phyloP scores from a whole-genome alignment of 1,284 basidiomycete species.

The Malassezia vespertilionis region DNA sequence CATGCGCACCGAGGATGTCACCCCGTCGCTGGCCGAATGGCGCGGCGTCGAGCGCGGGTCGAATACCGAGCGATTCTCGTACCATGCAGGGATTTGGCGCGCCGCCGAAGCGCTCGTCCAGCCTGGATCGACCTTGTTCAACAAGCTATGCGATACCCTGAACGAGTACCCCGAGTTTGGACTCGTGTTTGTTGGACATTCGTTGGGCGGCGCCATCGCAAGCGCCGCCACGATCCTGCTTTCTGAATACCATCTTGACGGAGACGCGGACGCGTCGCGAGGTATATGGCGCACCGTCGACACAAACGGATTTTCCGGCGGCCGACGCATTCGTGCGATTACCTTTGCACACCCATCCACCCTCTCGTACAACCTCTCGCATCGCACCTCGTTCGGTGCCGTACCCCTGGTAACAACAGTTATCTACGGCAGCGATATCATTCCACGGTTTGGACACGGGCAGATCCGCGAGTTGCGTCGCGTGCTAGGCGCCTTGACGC shows the following conservation, averaged over 20 bases:
- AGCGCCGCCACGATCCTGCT: constrained; percentile 39
- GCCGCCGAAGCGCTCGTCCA: constrained; percentile 35
- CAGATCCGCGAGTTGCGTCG: constrained; percentile 43
- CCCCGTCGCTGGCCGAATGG: constrained; percentile 23
- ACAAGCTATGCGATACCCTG: constrained; percentile 28
- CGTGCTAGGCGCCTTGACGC: constrained; percentile 38
- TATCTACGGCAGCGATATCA: constrained; percentile 37
- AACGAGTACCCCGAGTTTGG: constrained; percentile 37
- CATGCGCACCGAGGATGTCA: constrained; percentile 35
- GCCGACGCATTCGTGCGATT: constrained; percentile 35
- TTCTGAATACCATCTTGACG: constrained; percentile 32
- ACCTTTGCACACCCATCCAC: constrained; percentile 44
- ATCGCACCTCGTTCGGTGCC: constrained; percentile 26
- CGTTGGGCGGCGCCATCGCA: constrained; percentile 42
- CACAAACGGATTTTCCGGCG: constrained; percentile 31
- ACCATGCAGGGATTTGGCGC: constrained; percentile 42
- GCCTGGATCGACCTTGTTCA: constrained; percentile 33
- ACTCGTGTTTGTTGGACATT: constrained; percentile 42
- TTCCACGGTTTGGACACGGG: constrained; percentile 41
- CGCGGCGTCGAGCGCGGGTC: constrained; percentile 23
- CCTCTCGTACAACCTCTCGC: constrained; percentile 32
- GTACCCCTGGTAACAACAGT: constrained; percentile 38
- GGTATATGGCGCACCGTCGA: constrained; percentile 36
- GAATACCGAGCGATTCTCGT: constrained; percentile 19
- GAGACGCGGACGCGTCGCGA: constrained; percentile 15